Conservation (phyloP, 192 early-diverging fungal species). For the Geosiphon pyriformis region DNA sequence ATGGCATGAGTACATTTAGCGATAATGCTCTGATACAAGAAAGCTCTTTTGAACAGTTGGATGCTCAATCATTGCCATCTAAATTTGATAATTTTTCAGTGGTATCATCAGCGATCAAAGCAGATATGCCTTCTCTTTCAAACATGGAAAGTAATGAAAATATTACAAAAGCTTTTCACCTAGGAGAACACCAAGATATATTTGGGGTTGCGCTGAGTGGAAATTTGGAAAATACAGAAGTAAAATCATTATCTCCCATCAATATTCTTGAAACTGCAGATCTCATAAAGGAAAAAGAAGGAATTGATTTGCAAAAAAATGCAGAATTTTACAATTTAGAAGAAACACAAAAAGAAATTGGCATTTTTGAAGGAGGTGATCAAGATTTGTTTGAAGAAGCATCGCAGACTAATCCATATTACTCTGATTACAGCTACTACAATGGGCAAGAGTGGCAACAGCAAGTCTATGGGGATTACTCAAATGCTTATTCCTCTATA, state of each 20-base stretch:
- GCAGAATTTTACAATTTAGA: neutral
- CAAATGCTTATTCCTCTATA: neutral
- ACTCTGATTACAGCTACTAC: neutral
- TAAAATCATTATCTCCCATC: too few relatives aligned
- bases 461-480: neutral
- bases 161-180: neutral
- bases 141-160: neutral
- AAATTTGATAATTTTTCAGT: too few relatives aligned
- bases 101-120: neutral
- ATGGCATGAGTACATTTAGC: too few relatives aligned
- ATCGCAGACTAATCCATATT: neutral
- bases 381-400: slow-evolving; percentile 13
- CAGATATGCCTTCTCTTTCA: too few relatives aligned
- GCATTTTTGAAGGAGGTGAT: neutral
- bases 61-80: too few relatives aligned
- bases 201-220: too few relatives aligned
- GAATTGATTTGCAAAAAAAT: neutral
- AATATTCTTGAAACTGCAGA: too few relatives aligned
- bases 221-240: too few relatives aligned
- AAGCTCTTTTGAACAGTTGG: neutral
- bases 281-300: neutral
- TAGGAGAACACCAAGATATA: neutral
- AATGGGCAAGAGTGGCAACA: neutral
- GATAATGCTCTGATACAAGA: too few relatives aligned
- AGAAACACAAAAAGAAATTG: slow-evolving; percentile 6